These are phyloP conservation scores for Phytophthora sp. DNA, from an alignment of 352 stramenopile species.

Conservation along the genomic window DNA sequence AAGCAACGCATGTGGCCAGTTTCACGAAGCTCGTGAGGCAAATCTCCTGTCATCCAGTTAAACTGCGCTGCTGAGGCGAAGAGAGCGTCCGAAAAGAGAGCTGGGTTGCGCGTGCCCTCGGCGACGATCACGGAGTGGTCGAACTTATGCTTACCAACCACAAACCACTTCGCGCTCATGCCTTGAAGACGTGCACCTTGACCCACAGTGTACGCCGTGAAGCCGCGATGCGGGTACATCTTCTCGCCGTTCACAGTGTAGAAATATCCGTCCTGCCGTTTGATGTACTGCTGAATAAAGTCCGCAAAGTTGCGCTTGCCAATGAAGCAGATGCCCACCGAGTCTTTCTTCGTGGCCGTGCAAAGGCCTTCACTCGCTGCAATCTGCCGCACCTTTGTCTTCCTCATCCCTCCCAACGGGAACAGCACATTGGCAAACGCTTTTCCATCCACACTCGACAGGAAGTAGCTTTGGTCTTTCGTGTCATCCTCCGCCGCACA, in stretches of 20 bases:
- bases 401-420: constrained; percentile 93
- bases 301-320: constrained; percentile 93
- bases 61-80: constrained; percentile 78
- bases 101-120: constrained; percentile 89
- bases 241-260: constrained; percentile 64
- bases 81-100: constrained; percentile 90
- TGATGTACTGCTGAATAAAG: constrained; percentile 95
- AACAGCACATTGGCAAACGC: constrained; percentile 92
- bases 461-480: constrained; percentile 99
- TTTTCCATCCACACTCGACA: constrained; percentile 84
- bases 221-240: constrained; percentile 80
- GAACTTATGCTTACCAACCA: constrained; percentile 80
- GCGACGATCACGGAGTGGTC: constrained; percentile 88
- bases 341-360: constrained; percentile 95
- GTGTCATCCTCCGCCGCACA: constrained; percentile 81
- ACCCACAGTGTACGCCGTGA: constrained; percentile 93
- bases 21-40: constrained; percentile 48
- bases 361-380: constrained; percentile 81
- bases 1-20: constrained; percentile 61
- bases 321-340: constrained; percentile 99
- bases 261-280: constrained; percentile 77
- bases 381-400: constrained; percentile 92
- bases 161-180: constrained; percentile 90
- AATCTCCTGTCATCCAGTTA: constrained; percentile 89
- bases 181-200: constrained; percentile 93